phyloP scores from a whole-genome alignment of 306 rosid species.

The Sesbania bispinosa region DNA sequence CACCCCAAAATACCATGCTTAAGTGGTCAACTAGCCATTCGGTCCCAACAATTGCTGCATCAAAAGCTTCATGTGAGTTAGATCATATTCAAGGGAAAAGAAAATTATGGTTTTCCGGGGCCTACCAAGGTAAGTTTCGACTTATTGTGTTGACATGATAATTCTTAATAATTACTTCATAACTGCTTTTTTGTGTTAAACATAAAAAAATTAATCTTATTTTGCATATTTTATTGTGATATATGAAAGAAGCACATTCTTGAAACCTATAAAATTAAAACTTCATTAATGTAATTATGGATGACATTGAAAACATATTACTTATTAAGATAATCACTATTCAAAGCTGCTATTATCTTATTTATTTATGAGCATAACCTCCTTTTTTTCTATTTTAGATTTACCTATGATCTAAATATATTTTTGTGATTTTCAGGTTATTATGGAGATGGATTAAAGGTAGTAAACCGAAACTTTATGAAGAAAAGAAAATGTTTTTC shows the following conservation, averaged over 20 bases:
- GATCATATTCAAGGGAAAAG: constrained; percentile 81
- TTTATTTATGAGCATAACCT: no score
- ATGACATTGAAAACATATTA: no score
- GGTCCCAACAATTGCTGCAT: constrained; percentile 77
- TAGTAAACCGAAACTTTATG: constrained; percentile 19
- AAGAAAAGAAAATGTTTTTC: no score
- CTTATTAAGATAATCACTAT: no score
- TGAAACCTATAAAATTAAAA: no score
- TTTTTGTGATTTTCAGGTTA: constrained; percentile 54
- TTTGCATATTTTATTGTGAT: no score
- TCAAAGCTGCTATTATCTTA: no score
- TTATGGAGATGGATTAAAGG: constrained; percentile 96
- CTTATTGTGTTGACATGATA: not conserved
- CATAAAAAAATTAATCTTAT: no score
- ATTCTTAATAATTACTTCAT: not conserved
- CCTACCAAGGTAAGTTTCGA: constrained; percentile 68
- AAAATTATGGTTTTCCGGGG: constrained; percentile 90
- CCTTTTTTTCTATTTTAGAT: no score
- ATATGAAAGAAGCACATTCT: no score
- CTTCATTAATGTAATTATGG: no score
- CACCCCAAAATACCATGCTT: constrained; percentile 60
- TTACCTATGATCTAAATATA: not conserved
- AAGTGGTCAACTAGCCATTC: constrained; percentile 86
- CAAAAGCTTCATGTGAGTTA: constrained; percentile 69
- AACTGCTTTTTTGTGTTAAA: no score